Evolutionary conservation across 1,284 basidiomycete species (phyloP).

Genomic region (Phlebopus sp.): DNA sequence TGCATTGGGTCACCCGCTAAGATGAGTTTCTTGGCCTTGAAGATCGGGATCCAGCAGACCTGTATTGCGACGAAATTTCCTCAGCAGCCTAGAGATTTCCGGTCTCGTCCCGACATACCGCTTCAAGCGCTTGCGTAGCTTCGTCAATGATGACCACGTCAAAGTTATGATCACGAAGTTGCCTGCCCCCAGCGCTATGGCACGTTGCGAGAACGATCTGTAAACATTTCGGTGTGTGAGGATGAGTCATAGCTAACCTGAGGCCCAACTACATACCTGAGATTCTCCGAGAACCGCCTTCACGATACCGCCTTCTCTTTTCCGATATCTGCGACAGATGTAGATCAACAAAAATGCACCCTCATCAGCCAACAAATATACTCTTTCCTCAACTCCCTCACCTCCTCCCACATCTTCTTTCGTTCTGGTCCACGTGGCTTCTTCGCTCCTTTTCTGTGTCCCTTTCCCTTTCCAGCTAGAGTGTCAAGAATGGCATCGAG

Average conservation of each 20-base stretch:
- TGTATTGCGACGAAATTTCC: constrained; percentile 27
- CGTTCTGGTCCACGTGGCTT: constrained; percentile 73
- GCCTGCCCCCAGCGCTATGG: constrained; percentile 83
- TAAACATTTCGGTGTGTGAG: not conserved
- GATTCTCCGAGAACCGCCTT: constrained; percentile 76
- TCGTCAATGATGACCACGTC: constrained; percentile 96
- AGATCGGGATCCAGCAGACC: constrained; percentile 95
- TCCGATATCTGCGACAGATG: constrained; percentile 62
- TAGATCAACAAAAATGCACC: constrained; percentile 1
- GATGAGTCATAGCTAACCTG: constrained; percentile 50
- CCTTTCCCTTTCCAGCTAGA: constrained; percentile 78
- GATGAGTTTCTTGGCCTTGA: constrained; percentile 86
- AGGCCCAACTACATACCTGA: constrained; percentile 44
- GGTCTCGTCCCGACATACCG: constrained; percentile 46
- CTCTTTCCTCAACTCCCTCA: constrained; percentile 89
- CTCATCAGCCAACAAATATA: constrained; percentile 35
- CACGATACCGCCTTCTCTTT: constrained; percentile 83
- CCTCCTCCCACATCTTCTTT: constrained; percentile 89
- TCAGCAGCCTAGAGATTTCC: not conserved
- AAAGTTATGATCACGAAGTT: constrained; percentile 74
- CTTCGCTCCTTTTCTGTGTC: constrained; percentile 70
- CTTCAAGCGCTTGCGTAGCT: constrained; percentile 95
- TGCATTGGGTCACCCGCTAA: constrained; percentile 90
- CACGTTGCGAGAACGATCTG: constrained; percentile 91
- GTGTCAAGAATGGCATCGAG: constrained; percentile 66